Evolutionary conservation across 345 rosid species (phyloP), one percentile per base, ranked within the genome.

Genomic region (Linum usitatissimum): DNA sequence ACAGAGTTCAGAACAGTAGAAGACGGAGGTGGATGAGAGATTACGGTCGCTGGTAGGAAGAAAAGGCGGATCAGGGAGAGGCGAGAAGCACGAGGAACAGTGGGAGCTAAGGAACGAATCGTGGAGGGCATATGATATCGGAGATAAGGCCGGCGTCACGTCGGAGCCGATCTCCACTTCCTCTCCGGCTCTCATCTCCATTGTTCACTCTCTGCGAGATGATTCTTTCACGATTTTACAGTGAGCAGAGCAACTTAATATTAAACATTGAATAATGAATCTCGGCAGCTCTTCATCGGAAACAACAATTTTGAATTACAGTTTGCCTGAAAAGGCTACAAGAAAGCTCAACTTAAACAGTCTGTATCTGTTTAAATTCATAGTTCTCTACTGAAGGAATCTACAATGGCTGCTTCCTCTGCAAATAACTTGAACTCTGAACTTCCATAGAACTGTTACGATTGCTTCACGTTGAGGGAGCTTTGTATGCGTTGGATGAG

Each of bases 401-500:
- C 28, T 0, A 17, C 7, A 18, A 1, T 13, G 45, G 18, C 23
- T 58, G 14, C 9, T n/a, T 19, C 21, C 12, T 19, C 30, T 18
- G 30, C 13, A 18, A 55, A 18, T 55, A 23, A 5, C 38, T 34
- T 34, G 38, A 34, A 34, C 5, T 48, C 18, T 10, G 18, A 6
- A 19, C 30, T 23, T 30, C 20, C 54, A 59, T 9, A 30, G 64
- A 3, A 2, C 0, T 5, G 2, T 7, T 42, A 53, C 71, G 89
- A 86, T 68, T 80, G 80, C 82, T 86, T 81, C 59, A 84, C 81
- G 58, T 77, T 71, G 65, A 87, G 73, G 3, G 91, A 84, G 62
- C 71, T 83, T 71, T 91, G 89, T 12, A 91, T 73, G 45, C 85
- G 87, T 73, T 83, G 60, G 57, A 91, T 70, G 15, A 91, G 86